phyloP scores from a whole-genome alignment of 768 basidiomycete species.

The Boletus sp. region DNA sequence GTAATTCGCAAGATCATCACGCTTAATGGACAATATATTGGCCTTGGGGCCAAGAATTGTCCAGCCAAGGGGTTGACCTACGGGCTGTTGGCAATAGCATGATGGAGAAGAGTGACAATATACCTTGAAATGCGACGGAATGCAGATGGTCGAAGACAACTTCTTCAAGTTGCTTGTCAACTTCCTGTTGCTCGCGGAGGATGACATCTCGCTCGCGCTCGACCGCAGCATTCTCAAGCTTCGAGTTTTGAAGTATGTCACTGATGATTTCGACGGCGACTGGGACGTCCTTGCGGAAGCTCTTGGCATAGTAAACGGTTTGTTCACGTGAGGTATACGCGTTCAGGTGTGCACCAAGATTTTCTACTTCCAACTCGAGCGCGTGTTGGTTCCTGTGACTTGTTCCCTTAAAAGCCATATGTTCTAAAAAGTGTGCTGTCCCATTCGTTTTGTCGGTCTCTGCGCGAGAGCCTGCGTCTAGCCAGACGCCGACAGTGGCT shows the following conservation, averaged over 20 bases:
- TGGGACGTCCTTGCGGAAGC: constrained; percentile 93
- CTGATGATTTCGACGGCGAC: constrained; percentile 94
- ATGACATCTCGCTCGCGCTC: constrained; percentile 98
- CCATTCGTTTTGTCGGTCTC: constrained; percentile 95
- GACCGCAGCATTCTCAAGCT: constrained; percentile 81
- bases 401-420: constrained; percentile 98
- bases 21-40: constrained; percentile 94
- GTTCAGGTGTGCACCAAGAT: constrained; percentile 95
- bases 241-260: constrained; percentile 97
- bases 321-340: constrained; percentile 99
- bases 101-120: constrained; percentile 1
- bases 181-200: constrained; percentile 96
- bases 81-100: constrained; percentile 6
- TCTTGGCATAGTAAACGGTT: constrained; percentile 99
- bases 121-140: constrained; percentile 94
- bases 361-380: constrained; percentile 96
- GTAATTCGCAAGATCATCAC: constrained; percentile 83
- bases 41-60: constrained; percentile 96
- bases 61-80: constrained; percentile 92
- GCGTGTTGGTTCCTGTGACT: constrained; percentile 81
- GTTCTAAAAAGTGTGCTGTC: constrained; percentile 98
- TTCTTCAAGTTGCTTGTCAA: constrained; percentile 97
- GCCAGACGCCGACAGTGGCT: constrained; percentile 99
- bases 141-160: constrained; percentile 99
- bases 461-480: constrained; percentile 95